A percentile compares a stretch with the other conserved stretches of the same genome.
These are phyloP conservation scores for Zopfochytrium polystomum DNA, from an alignment of 371 early-diverging fungal species.

Conservation along the genomic window DNA sequence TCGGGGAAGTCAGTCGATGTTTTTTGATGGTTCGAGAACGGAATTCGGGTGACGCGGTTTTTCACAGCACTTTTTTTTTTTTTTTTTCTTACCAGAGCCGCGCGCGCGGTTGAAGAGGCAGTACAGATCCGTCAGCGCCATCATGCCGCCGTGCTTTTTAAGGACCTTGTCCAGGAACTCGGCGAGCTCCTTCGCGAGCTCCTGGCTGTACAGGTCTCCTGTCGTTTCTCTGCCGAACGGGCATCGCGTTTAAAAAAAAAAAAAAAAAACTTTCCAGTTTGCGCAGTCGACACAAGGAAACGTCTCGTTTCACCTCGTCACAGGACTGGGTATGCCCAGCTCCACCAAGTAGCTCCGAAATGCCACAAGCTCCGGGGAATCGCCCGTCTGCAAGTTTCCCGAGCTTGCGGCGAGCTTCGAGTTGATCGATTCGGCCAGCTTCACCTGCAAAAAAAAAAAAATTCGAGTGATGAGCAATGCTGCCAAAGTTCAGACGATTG, in stretches of 20 bases:
- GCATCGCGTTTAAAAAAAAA: neutral
- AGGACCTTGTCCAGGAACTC: conserved; percentile 68
- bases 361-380: conserved; percentile 42
- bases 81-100: conserved; percentile 80
- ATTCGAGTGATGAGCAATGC: no score
- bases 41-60: neutral
- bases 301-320: conserved; percentile 62
- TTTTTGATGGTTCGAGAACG: neutral
- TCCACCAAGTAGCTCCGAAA: conserved; percentile 73
- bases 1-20: neutral
- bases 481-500: conserved; percentile 8
- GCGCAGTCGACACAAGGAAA: no score
- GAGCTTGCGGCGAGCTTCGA: conserved; percentile 47
- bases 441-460: conserved; percentile 38
- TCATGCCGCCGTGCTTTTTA: conserved; percentile 57
- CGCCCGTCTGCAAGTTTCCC: conserved; percentile 35
- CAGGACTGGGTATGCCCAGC: conserved; percentile 83
- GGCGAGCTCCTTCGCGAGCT: conserved; percentile 78
- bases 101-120: conserved; percentile 90
- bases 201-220: conserved; percentile 79
- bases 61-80: no score
- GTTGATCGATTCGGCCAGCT: conserved; percentile 73
- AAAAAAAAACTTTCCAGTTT: no score
- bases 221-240: conserved; percentile 61
- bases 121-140: conserved; percentile 83